These are phyloP conservation scores for Xylaria castorea DNA, from an alignment of 495 filamentous ascomycete genomes.

Conservation along the genomic window DNA sequence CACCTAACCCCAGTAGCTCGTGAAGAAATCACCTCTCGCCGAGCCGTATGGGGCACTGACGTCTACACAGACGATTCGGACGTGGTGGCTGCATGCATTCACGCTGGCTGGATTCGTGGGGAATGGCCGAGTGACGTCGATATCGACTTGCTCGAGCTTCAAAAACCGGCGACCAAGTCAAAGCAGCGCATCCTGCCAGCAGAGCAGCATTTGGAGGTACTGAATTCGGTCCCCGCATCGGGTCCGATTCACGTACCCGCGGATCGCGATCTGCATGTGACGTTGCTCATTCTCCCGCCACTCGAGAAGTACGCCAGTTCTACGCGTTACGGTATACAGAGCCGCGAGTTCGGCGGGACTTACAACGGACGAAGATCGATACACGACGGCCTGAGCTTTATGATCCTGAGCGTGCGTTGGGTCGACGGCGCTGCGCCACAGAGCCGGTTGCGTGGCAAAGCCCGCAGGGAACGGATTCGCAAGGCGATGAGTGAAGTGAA, in stretches of 20 bases:
- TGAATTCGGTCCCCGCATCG: conserved; percentile 50
- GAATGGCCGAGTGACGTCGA: conserved; percentile 81
- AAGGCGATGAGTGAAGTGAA: conserved; percentile 52
- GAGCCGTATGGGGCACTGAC: conserved; percentile 89
- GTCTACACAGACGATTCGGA: conserved; percentile 98
- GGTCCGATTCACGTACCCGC: conserved; percentile 60
- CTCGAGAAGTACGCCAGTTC: conserved; percentile 77
- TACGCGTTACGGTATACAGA: conserved; percentile 78
- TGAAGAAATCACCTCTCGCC: conserved; percentile 79
- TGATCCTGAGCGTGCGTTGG: conserved; percentile 78
- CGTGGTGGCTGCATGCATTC: conserved; percentile 89
- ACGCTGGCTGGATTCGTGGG: conserved; percentile 89
- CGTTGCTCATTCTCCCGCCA: conserved; percentile 78
- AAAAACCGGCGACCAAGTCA: conserved; percentile 47
- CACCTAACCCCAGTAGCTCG: conserved; percentile 71
- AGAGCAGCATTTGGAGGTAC: conserved; percentile 43
- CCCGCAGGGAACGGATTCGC: conserved; percentile 54
- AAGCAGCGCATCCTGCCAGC: conserved; percentile 31
- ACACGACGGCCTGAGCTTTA: conserved; percentile 92
- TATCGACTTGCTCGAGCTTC: conserved; percentile 68
- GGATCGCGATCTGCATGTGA: conserved; percentile 82
- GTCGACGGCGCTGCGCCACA: conserved; percentile 73
- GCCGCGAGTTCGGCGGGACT: conserved; percentile 70
- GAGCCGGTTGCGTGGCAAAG: conserved; percentile 55
- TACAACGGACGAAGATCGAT: conserved; percentile 45